These are phyloP conservation scores for Cryphonectria naterciae DNA, from an alignment of 2,329 filamentous ascomycete species.

Conservation along the genomic window DNA sequence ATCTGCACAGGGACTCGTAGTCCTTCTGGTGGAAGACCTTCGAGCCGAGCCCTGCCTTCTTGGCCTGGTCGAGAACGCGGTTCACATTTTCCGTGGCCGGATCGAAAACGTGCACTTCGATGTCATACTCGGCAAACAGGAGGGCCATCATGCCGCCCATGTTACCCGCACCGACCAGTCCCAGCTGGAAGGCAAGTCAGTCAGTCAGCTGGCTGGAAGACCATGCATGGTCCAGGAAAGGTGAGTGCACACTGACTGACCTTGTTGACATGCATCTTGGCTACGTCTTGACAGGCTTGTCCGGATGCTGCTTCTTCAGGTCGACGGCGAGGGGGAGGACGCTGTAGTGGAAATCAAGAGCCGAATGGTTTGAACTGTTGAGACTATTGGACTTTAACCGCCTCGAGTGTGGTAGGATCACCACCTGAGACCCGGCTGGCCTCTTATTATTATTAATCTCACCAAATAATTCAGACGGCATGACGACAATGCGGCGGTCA, in stretches of 20 bases:
- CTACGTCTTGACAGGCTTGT: not conserved
- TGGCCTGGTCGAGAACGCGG: constrained; percentile 41
- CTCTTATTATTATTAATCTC: not conserved
- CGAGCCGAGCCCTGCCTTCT: constrained; percentile 36
- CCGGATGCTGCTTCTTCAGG: not conserved
- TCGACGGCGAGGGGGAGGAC: constrained; percentile 10
- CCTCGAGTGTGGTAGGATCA: constrained; percentile 15
- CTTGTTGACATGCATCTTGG: constrained; percentile 20
- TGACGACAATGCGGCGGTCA: not conserved
- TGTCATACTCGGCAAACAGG: constrained; percentile 59
- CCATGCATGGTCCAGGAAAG: not conserved
- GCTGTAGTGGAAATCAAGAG: constrained; percentile 19
- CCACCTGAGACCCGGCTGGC: not conserved
- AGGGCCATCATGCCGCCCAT: constrained; percentile 66
- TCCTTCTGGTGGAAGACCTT: constrained; percentile 42
- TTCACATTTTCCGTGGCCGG: constrained; percentile 52
- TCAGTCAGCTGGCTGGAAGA: not conserved
- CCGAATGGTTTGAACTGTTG: constrained; percentile 23
- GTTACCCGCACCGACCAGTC: constrained; percentile 60
- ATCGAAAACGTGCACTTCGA: constrained; percentile 59
- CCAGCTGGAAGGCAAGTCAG: constrained; percentile 43
- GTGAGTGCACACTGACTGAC: not conserved
- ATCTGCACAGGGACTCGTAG: constrained; percentile 55
- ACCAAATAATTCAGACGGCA: not conserved
- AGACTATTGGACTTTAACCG: constrained; percentile 14